Evolutionary conservation across 768 basidiomycete genomes (phyloP), one percentile per base, ranked within the genome.

Genomic region (Amanita rubescens): DNA sequence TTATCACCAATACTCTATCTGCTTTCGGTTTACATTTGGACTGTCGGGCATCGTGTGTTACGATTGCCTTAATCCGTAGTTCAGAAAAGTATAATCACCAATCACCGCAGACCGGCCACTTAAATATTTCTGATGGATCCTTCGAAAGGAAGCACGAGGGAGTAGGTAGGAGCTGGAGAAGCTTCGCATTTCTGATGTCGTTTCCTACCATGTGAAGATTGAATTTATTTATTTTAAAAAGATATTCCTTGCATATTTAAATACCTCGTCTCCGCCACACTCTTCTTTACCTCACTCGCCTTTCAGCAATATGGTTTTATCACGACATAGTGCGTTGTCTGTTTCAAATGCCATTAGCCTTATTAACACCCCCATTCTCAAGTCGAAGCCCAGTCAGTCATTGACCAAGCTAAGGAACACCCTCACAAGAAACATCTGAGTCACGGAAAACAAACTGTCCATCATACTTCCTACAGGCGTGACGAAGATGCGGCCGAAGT

Each of bases 371-470:
- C 5, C 12, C 35, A n/a, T 51, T 11, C 11, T 34, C 6, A 53
- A 77, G 71, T 82, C 57, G 71, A 81, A 65, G 63, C 79, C 5
- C 76, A 80, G 42, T 67, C 74, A 51, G 63, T 83, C 59, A 74
- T 83, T 55, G 63, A 67, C 47, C 61, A 67, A 27, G 62, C 56
- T 58, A 69, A 71, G 41, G 71, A 73, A 19, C 72, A 73, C 54
- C 69, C 67, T 1, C 69, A 71, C 54, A 67, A 64, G 46, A 72
- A 71, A 58, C 69, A 74, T 49, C 38, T 64, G 3, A 60, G 50
- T 8, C 51, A 63, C 12, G 61, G 58, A 15, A 60, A 63, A n/a
- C 63, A 66, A 20, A 60, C 59, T 35, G 60, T 60, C 2, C 55
- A 63, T 7, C 68, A 69, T 30, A 65, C 68, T 47, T 67, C 69